Percentiles rank a stretch among this genome's conserved stretches.
phyloP scores from a whole-genome alignment of 164 flowering plant genomes.

The Aristolochia fimbriata region DNA sequence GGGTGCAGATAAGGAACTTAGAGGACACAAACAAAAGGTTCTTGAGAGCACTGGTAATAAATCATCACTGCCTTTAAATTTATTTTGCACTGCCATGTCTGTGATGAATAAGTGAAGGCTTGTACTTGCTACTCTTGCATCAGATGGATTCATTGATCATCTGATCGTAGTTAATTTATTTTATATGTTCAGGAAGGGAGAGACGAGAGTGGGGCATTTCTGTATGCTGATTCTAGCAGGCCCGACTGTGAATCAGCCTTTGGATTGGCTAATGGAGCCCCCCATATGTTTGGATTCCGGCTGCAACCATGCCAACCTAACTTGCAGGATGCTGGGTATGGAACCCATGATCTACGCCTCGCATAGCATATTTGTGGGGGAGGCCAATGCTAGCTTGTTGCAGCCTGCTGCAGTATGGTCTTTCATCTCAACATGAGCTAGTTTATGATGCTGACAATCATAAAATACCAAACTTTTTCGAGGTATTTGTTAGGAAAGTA shows the following conservation, averaged over 20 bases:
- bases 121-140: neutral
- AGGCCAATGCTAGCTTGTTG: too few relatives aligned
- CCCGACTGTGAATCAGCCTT: conserved; percentile 22
- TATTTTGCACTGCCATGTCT: neutral
- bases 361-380: neutral
- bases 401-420: too few relatives aligned
- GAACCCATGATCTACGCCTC: conserved; percentile 32
- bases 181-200: conserved; percentile 19
- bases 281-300: conserved; percentile 27
- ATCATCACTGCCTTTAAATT: neutral
- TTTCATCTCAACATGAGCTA: too few relatives aligned
- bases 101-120: neutral
- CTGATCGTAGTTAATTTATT: too few relatives aligned
- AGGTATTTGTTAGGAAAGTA: too few relatives aligned
- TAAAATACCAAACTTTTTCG: too few relatives aligned
- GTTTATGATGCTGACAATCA: too few relatives aligned
- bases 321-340: conserved; percentile 22
- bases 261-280: conserved; percentile 24
- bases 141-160: too few relatives aligned
- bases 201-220: conserved; percentile 25
- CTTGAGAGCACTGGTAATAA: conserved; percentile 28
- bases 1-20: conserved; percentile 26
- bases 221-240: conserved; percentile 20
- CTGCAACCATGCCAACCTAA: conserved; percentile 23
- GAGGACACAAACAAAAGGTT: conserved; percentile 22